Evolutionary conservation across 805 yeast species (phyloP).

Genomic region (Suhomyces pyralidae): DNA sequence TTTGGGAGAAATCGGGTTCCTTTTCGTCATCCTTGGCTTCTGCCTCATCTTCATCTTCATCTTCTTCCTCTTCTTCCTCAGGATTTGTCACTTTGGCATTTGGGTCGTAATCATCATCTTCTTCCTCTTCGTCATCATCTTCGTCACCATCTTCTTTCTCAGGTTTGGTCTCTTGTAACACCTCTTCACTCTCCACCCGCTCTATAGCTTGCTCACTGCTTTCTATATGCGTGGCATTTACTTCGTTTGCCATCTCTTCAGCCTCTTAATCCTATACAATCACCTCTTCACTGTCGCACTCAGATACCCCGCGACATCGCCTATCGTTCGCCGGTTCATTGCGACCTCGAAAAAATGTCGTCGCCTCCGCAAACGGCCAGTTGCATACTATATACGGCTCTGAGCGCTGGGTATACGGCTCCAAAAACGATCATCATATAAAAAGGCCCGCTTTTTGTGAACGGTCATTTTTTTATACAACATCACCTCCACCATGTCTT

Average conservation of each 20-base stretch:
- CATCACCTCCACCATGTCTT: not conserved
- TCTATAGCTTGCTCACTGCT: not conserved
- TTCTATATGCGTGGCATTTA: not conserved
- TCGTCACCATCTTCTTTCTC: conserved; percentile 2
- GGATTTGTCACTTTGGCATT: conserved; percentile 14
- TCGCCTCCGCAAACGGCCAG: not conserved
- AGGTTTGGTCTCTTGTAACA: not conserved
- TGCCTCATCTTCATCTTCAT: conserved; percentile 32
- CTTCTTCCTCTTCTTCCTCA: conserved; percentile 24
- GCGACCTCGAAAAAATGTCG: not conserved
- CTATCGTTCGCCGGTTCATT: not conserved
- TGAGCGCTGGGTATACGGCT: not conserved
- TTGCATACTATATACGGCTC: not conserved
- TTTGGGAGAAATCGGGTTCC: conserved; percentile 44
- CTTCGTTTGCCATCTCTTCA: not conserved
- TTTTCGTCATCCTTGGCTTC: conserved; percentile 17
- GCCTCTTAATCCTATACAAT: not conserved
- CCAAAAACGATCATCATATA: not conserved
- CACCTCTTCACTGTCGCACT: not conserved
- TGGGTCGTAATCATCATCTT: conserved; percentile 35
- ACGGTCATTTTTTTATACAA: not conserved
- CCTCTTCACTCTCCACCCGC: not conserved
- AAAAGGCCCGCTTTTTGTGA: not conserved
- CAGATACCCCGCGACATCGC: not conserved
- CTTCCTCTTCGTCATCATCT: conserved; percentile 28